Conservation (phyloP, 306 rosid species). For the Crotalaria pallida region DNA sequence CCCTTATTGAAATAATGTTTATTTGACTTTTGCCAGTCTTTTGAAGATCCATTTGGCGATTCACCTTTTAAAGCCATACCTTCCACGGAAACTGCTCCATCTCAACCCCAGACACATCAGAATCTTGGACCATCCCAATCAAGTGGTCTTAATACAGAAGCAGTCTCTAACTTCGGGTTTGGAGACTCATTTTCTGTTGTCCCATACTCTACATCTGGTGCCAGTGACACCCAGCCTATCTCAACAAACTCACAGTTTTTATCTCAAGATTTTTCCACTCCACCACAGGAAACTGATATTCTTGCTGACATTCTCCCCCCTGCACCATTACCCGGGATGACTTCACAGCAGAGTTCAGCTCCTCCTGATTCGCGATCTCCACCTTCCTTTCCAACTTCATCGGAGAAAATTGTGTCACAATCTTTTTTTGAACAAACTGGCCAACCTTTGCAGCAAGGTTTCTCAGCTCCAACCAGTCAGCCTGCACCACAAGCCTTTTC, state of each 20-base stretch:
- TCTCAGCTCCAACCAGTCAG: not conserved
- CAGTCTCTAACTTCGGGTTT: slow-evolving; percentile 37
- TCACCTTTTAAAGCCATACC: slow-evolving; percentile 67
- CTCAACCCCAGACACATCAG: slow-evolving; percentile 40
- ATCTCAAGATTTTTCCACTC: slow-evolving; percentile 39
- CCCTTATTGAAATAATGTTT: slow-evolving; percentile 7
- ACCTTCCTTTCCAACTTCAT: slow-evolving; percentile 18
- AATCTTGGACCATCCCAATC: slow-evolving; percentile 27
- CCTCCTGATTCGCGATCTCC: slow-evolving; percentile 37
- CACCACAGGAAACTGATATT: slow-evolving; percentile 55
- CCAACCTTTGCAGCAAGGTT: slow-evolving; percentile 1
- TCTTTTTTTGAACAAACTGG: slow-evolving; percentile 2
- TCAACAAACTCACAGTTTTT: slow-evolving; percentile 35
- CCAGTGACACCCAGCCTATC: slow-evolving; percentile 28
- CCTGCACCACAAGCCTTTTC: slow-evolving; percentile 19
- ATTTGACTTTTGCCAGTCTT: slow-evolving; percentile 41
- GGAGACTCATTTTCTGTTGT: slow-evolving; percentile 56
- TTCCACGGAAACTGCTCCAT: slow-evolving; percentile 33
- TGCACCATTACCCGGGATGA: slow-evolving; percentile 40
- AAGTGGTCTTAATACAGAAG: slow-evolving; percentile 23
- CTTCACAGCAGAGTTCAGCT: slow-evolving; percentile 37
- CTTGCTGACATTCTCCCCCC: slow-evolving; percentile 78
- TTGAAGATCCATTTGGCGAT: slow-evolving; percentile 79
- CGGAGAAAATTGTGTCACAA: slow-evolving; percentile 12
- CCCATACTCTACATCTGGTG: slow-evolving; percentile 34